Conservation (phyloP, 306 rosid genomes). For the Pachyrhizus erosus region DNA sequence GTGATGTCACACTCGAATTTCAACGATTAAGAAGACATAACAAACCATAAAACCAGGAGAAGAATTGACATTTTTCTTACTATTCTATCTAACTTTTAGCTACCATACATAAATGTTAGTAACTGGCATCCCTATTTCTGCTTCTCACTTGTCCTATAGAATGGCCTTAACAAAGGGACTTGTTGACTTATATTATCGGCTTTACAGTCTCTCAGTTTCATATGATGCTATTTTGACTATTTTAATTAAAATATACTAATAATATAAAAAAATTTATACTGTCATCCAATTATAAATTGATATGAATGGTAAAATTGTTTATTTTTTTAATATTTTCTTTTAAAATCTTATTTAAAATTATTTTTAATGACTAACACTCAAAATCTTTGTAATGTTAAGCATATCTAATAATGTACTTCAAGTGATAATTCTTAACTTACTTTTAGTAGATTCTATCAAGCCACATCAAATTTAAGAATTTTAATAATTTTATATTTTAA, state of each 20-base stretch:
- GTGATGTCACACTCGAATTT: background rate
- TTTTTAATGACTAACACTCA: too few species aligned
- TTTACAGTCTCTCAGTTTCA: background rate
- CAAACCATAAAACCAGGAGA: background rate
- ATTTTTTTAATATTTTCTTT: too few species aligned
- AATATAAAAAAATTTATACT: too few species aligned
- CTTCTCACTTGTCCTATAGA: background rate
- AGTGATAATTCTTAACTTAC: too few species aligned
- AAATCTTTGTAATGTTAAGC: too few species aligned
- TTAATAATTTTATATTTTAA: too few species aligned
- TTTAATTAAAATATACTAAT: background rate
- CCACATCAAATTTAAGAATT: too few species aligned
- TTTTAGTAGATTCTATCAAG: too few species aligned
- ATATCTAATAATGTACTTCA: too few species aligned
- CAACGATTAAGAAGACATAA: background rate
- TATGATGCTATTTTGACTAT: background rate
- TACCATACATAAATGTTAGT: background rate
- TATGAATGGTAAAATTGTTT: too few species aligned
- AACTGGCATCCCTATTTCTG: background rate
- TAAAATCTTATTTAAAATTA: too few species aligned
- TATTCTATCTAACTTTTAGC: constrained; percentile 2
- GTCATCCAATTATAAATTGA: too few species aligned
- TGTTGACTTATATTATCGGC: background rate
- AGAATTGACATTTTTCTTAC: background rate
- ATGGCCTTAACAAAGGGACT: background rate